Conservation (phyloP, 352 stramenopile genomes). For the Thraustochytrium striatum region DNA sequence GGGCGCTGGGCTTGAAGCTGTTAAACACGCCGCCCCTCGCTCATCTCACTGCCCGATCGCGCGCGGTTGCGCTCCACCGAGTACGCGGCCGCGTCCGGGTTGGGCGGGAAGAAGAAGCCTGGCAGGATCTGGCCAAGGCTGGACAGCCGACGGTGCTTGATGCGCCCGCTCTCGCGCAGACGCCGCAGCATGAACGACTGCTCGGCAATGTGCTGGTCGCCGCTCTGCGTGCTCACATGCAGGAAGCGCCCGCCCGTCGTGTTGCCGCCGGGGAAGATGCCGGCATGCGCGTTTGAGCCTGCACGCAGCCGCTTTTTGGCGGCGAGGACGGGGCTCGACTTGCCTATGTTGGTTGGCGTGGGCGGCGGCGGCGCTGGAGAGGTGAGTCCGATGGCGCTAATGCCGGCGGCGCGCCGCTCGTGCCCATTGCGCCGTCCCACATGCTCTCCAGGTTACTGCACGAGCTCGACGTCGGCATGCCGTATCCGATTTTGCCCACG, state of each 20-base stretch:
- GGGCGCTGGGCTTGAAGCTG: background rate
- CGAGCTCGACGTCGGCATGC: too few relatives aligned
- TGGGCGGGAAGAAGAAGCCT: conserved; percentile 1
- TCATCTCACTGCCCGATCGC: background rate
- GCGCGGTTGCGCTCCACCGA: background rate
- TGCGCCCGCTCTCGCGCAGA: conserved; percentile 3
- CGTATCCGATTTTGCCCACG: too few relatives aligned
- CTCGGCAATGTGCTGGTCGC: conserved; percentile 26
- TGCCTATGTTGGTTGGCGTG: too few relatives aligned
- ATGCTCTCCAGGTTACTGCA: too few relatives aligned
- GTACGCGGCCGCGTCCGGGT: background rate
- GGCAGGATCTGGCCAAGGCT: conserved; percentile 18
- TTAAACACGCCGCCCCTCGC: conserved; percentile 17
- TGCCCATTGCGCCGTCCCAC: too few relatives aligned
- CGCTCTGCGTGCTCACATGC: background rate
- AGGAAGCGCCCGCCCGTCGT: conserved; percentile 13
- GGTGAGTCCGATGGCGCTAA: too few relatives aligned
- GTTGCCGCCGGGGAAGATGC: too few relatives aligned
- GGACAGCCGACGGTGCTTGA: background rate
- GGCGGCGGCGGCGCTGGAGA: too few relatives aligned
- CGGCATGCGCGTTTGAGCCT: too few relatives aligned
- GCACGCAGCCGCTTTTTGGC: too few relatives aligned
- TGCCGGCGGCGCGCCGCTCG: too few relatives aligned
- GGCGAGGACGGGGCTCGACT: too few relatives aligned
- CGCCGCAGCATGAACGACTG: conserved; percentile 10